Evolutionary conservation across 192 early-diverging fungal genomes (phyloP).

Genomic region (Mortierella alpina): DNA sequence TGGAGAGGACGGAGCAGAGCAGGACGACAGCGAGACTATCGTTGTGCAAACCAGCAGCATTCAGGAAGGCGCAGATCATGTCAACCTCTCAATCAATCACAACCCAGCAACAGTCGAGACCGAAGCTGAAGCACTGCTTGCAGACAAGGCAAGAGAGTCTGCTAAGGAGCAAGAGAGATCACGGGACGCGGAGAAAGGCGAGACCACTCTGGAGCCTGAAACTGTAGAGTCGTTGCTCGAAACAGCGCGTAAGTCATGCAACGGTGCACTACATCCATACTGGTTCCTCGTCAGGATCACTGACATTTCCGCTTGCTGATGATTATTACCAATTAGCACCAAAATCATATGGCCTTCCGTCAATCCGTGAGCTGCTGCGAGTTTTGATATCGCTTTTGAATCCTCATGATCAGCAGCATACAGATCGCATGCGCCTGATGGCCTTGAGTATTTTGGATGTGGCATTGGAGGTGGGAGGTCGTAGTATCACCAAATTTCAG

Average conservation of each 20-base stretch:
- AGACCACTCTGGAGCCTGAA: constrained; percentile 13
- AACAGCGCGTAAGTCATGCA: constrained; percentile 13
- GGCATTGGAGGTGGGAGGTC: constrained; percentile 88
- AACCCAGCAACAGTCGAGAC: constrained; percentile 23
- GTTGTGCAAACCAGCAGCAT: constrained; percentile 31
- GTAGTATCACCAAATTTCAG: constrained; percentile 74
- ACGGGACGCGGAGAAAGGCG: constrained; percentile 20
- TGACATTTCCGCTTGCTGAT: background rate
- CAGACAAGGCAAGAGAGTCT: constrained; percentile 12
- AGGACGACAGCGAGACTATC: constrained; percentile 37
- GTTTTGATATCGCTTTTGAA: constrained; percentile 92
- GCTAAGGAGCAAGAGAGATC: background rate
- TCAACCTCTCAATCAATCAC: constrained; percentile 35
- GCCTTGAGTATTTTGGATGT: constrained; percentile 89
- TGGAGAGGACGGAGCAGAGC: constrained; percentile 5
- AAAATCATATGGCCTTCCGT: constrained; percentile 82
- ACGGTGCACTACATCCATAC: background rate
- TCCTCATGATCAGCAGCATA: constrained; percentile 91
- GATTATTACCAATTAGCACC: constrained; percentile 26
- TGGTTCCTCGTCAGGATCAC: background rate
- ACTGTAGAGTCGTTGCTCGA: constrained; percentile 5
- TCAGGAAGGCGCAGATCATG: constrained; percentile 28
- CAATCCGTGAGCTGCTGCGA: constrained; percentile 89
- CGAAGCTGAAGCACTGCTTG: constrained; percentile 24
- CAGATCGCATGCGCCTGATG: constrained; percentile 92